Evolutionary conservation across 371 early-diverging fungal species (phyloP), one percentile per base, ranked within the genome.

Genomic region (Apophysomyces ossiformis): DNA sequence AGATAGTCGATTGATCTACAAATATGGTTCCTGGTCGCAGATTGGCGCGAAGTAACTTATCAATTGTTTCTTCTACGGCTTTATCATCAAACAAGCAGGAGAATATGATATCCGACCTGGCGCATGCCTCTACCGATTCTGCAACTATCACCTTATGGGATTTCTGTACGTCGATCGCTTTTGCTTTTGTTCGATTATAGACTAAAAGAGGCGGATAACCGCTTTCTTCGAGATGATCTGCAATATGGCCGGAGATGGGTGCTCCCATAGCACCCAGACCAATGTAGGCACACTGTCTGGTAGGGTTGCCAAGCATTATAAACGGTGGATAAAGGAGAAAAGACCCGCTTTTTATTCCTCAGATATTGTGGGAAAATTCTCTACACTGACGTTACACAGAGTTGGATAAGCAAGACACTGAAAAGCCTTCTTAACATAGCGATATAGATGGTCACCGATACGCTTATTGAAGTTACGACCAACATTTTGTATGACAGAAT

Each of bases 181-280:
- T 81, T 45, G 77, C 60, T n/a, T 41, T 57, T 7, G 84, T 84
- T 50, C 88, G 87, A 67, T 88, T 88, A 58, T 75, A 82, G 9
- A 81, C 85, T 7, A 76, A 60, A 0, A 87, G 64, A 26, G 75
- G 68, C 46, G 77, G 72, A 35, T 67, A 58, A 54, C 66, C 60
- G 37, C 71, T 37, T 37, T 63, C 37, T 18, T 60, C 36, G 2
- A 69, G 35, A 45, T 66, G 58, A 54, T 73, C 61, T 58, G 76
- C 69, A 32, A 70, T 74, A 66, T 83, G 66, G 61, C 69, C 66
- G 54, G 86, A 82, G 71, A 86, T 85, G 37, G 72, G 71, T 15
- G 66, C 66, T 37, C 87, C 88, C 77, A 88, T 82, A 26, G 67
- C 78, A 6, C 88, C 88, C 7, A 88, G 74, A 5, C 87, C 88